A percentile compares a stretch with the other conserved stretches of the same genome.
Conservation (phyloP, 331 rosid genomes). For the Phaseolus coccineus region DNA sequence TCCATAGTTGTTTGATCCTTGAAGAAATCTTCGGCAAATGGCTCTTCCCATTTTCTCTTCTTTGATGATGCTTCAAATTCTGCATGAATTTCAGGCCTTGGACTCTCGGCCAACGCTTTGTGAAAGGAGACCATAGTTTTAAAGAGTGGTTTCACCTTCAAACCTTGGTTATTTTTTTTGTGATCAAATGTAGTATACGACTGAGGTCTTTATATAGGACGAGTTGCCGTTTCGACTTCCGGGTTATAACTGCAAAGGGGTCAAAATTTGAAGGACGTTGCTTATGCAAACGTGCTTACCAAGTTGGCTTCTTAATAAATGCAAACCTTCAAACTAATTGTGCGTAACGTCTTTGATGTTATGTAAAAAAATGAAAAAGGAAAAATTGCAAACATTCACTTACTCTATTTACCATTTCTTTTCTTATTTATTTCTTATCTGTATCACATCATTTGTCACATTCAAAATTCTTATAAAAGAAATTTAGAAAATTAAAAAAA, state of each 20-base stretch:
- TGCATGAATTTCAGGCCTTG: conserved; percentile 49
- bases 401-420: not conserved
- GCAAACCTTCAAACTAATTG: conserved; percentile 17
- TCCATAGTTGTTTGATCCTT: conserved; percentile 51
- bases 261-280: conserved; percentile 41
- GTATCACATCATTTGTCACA: not conserved
- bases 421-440: not conserved
- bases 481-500: too few species aligned
- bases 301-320: conserved; percentile 50
- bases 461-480: too few species aligned
- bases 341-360: not conserved
- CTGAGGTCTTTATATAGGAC: conserved; percentile 68
- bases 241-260: conserved; percentile 46
- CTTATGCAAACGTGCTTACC: conserved; percentile 65
- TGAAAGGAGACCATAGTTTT: conserved; percentile 69
- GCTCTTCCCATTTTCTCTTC: conserved; percentile 82
- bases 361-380: not conserved
- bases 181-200: conserved; percentile 44
- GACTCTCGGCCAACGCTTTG: conserved; percentile 60
- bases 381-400: not conserved
- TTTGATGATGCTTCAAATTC: conserved; percentile 61
- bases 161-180: conserved; percentile 15
- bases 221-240: conserved; percentile 34
- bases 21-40: conserved; percentile 44
- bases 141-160: not conserved